Percentiles rank a stretch among this genome's conserved stretches.
phyloP scores from a whole-genome alignment of 2,329 filamentous ascomycete species.

The Chaetomium strumarium region DNA sequence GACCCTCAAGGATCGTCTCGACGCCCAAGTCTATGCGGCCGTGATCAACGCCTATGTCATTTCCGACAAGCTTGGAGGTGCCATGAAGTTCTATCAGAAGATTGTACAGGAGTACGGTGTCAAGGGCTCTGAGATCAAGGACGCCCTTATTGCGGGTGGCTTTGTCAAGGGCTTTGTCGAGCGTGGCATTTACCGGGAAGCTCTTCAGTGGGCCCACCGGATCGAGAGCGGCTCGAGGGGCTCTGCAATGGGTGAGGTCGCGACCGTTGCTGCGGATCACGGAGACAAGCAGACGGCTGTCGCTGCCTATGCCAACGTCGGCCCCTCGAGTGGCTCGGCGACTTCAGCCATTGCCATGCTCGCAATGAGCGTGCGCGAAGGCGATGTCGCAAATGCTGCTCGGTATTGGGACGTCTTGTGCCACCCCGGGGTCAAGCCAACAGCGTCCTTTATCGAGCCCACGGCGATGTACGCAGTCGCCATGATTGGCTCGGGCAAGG shows the following conservation, averaged over 20 bases:
- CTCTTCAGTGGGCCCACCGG: constrained; percentile 64
- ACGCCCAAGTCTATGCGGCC: constrained; percentile 83
- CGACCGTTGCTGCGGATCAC: constrained; percentile 71
- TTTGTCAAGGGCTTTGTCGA: constrained; percentile 74
- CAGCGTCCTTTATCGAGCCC: constrained; percentile 70
- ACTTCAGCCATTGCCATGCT: constrained; percentile 72
- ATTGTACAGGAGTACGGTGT: constrained; percentile 60
- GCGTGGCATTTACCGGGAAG: constrained; percentile 63
- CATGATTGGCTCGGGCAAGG: constrained; percentile 76
- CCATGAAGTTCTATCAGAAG: constrained; percentile 77
- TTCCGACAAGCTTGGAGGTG: constrained; percentile 73
- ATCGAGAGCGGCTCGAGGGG: constrained; percentile 55
- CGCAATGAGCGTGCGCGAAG: constrained; percentile 77
- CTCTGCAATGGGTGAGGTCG: constrained; percentile 65
- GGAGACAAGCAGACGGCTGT: constrained; percentile 64
- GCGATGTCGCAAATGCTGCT: constrained; percentile 70
- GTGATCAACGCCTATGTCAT: constrained; percentile 83
- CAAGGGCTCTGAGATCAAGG: constrained; percentile 58
- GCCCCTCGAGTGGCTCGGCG: constrained; percentile 45
- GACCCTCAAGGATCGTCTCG: constrained; percentile 63
- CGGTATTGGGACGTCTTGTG: constrained; percentile 75
- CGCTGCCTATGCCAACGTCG: constrained; percentile 57
- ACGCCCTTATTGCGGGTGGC: constrained; percentile 64
- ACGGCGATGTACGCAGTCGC: constrained; percentile 87
- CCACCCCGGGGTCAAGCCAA: constrained; percentile 53